Evolutionary conservation across 129 eudicot species (phyloP).

Genomic region (Arctium minus): DNA sequence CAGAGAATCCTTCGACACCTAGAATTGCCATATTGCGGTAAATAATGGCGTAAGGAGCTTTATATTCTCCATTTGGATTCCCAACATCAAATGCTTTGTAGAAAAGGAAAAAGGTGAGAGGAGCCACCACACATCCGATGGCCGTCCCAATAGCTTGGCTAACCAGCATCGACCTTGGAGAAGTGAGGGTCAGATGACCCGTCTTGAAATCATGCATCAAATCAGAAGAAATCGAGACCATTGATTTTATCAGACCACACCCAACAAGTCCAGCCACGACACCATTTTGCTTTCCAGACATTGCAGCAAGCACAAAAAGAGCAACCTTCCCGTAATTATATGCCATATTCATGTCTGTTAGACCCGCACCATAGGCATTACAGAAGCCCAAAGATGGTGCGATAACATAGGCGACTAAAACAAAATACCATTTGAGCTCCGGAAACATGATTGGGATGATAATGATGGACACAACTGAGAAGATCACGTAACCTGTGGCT

Average conservation of each 20-base stretch:
- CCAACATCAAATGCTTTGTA: constrained; percentile 81
- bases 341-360: constrained; percentile 96
- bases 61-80: constrained; percentile 65
- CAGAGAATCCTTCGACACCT: constrained; percentile 84
- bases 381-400: constrained; percentile 91
- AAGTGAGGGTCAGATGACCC: constrained; percentile 79
- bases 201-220: constrained; percentile 94
- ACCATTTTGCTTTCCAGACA: constrained; percentile 55
- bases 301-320: constrained; percentile 71
- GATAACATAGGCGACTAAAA: constrained; percentile 58
- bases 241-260: constrained; percentile 78
- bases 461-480: constrained; percentile 67
- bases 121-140: constrained; percentile 85
- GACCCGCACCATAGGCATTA: constrained; percentile 88
- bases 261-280: constrained; percentile 86
- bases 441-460: constrained; percentile 78
- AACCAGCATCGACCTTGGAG: constrained; percentile 77
- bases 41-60: constrained; percentile 85
- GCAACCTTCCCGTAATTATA: constrained; percentile 89
- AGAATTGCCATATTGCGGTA: constrained; percentile 94
- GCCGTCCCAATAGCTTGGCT: constrained; percentile 91
- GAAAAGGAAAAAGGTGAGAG: constrained; percentile 75
- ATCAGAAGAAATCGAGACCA: constrained; percentile 74
- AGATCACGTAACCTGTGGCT: constrained; percentile 52
- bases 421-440: constrained; percentile 74